Evolutionary conservation across 192 early-diverging fungal species (phyloP).

Genomic region (Backusella mclennaniae): DNA sequence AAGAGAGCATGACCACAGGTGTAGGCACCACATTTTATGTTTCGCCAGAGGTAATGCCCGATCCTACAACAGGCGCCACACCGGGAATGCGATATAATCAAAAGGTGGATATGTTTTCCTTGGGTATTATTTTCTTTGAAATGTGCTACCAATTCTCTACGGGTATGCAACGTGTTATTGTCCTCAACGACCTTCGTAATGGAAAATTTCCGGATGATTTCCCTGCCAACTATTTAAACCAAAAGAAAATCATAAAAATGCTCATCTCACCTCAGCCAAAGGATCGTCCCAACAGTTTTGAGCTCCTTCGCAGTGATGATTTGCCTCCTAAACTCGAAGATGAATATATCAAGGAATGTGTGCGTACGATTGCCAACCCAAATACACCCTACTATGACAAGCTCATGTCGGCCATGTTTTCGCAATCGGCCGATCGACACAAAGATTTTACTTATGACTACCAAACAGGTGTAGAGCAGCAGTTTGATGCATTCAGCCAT

Average conservation of each 20-base stretch:
- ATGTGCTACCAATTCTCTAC: constrained; percentile 74
- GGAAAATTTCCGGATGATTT: constrained; percentile 79
- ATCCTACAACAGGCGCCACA: constrained; percentile 38
- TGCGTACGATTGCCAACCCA: constrained; percentile 85
- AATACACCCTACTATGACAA: constrained; percentile 83
- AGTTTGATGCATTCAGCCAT: constrained; percentile 58
- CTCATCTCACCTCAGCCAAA: constrained; percentile 77
- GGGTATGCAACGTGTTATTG: constrained; percentile 73
- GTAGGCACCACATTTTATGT: constrained; percentile 93
- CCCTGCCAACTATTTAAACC: constrained; percentile 60
- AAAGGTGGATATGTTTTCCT: constrained; percentile 84
- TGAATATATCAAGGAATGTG: constrained; percentile 88
- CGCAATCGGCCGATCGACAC: constrained; percentile 71
- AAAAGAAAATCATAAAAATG: constrained; percentile 67
- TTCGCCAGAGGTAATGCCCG: constrained; percentile 67
- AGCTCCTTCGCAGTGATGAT: constrained; percentile 77
- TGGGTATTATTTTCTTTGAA: constrained; percentile 78
- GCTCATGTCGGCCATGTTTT: constrained; percentile 80
- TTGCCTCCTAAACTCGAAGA: constrained; percentile 86
- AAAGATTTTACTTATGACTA: constrained; percentile 93
- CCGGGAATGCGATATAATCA: constrained; percentile 63
- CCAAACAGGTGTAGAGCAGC: constrained; percentile 42
- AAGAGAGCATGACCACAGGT: constrained; percentile 73
- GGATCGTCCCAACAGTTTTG: constrained; percentile 74
- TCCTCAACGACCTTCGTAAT: constrained; percentile 64